These are phyloP conservation scores for Vanderwaltozyma yarrowii DNA, from an alignment of 805 yeast species.

Conservation along the genomic window DNA sequence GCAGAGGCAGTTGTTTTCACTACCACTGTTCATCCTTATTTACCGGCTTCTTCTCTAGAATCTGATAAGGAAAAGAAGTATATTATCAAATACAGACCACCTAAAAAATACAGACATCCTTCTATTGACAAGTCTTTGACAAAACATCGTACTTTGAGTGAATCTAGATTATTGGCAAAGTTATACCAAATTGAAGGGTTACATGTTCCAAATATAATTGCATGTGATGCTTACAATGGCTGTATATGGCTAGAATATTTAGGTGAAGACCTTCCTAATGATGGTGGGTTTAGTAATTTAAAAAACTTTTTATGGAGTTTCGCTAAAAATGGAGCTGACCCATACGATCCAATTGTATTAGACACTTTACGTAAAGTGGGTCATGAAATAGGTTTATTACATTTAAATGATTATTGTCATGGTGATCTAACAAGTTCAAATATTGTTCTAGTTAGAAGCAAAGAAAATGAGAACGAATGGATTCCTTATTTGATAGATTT, in stretches of 20 bases:
- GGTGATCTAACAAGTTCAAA: constrained; percentile 94
- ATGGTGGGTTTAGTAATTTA: constrained; percentile 44
- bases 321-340: constrained; percentile 29
- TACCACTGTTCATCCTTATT: constrained; percentile 58
- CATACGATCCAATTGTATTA: constrained; percentile 32
- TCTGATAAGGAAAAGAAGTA: constrained; percentile 28
- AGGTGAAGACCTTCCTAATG: constrained; percentile 46
- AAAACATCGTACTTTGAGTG: constrained; percentile 72
- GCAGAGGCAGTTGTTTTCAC: constrained; percentile 80
- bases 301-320: constrained; percentile 64
- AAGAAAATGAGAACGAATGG: constrained; percentile 12
- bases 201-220: constrained; percentile 61
- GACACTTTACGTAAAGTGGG: constrained; percentile 49
- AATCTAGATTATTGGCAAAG: constrained; percentile 65
- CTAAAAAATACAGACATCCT: constrained; percentile 85
- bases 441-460: constrained; percentile 41
- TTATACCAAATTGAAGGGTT: constrained; percentile 39
- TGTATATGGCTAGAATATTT: constrained; percentile 81
- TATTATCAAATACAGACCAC: constrained; percentile 79
- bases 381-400: constrained; percentile 55
- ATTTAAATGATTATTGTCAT: constrained; percentile 69
- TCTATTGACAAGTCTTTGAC: constrained; percentile 66
- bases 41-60: constrained; percentile 25
- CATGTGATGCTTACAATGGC: constrained; percentile 69
- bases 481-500: constrained; percentile 74